Base-by-base conservation (phyloP, 2,329 filamentous ascomycete genomes). In the Aspergillus ochraceus region DNA sequence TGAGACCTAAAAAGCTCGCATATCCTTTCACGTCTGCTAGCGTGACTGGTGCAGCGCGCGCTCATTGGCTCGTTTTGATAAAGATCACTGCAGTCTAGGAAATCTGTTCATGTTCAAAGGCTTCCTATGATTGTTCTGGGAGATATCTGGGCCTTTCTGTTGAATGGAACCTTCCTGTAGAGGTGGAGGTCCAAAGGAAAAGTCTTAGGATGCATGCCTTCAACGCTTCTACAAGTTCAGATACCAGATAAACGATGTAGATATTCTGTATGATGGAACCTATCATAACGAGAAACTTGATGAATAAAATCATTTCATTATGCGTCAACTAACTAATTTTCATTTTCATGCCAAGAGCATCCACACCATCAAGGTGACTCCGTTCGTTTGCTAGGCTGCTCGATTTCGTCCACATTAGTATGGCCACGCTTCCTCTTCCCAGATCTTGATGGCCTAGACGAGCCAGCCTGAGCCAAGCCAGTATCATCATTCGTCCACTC, bases 401-500 rank as follows among this genome's bases (percentile, higher is more conserved):
- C n/a, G n/a, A 39, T 39, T 24, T 60, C 58, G 12, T 52, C 55
- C 14, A 52, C 52, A 47, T 45, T 50, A 1, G 54, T 56, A 29
- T 65, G 61, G 2, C 60, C 68, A 49, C 74, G 68, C 62, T 77
- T 77, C 58, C 74, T 69, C 58, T 77, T 77, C 19, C 68, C 69
- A 24, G 61, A 54, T 24, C 57, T 63, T n/a, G 59, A 54, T 1
- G 66, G 64, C 22, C 64, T 63, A 19, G 59, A 54, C 1, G 67
- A 66, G n/a, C 64, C 60, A n/a, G 63, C 62, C 26, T 68, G 66
- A 14, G 61, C 62, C 46, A 62, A 63, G 6, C 62, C 62, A 60
- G 71, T 62, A 54, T 71, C 80, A 55, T 81, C 82, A 51, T 74
- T 77, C 51, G 81, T 84, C 81, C 85, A 93, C 76, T 97, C 92